phyloP scores from a whole-genome alignment of 1,139 yeast genomes.

The Zygoascus meyerae region DNA sequence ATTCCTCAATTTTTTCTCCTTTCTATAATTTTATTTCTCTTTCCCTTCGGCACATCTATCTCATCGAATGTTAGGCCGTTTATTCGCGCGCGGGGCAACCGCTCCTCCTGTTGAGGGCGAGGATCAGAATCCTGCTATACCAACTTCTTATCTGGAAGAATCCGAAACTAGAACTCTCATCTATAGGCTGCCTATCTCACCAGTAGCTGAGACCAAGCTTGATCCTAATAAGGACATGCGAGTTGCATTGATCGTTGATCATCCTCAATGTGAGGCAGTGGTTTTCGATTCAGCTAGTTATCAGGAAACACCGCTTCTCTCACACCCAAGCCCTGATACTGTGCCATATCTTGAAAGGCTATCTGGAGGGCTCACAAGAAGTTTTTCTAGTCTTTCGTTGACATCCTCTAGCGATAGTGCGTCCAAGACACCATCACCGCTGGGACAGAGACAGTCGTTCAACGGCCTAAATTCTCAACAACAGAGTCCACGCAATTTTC shows the following conservation, averaged over 20 bases:
- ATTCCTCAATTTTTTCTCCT: neutral
- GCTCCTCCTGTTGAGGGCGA: constrained; percentile 8
- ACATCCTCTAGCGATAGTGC: neutral
- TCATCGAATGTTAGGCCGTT: constrained; percentile 16
- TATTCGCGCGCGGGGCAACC: constrained; percentile 14
- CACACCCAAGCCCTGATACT: no score
- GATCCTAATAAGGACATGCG: constrained; percentile 24
- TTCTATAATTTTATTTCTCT: neutral
- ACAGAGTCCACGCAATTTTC: neutral
- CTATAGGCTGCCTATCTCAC: constrained; percentile 22
- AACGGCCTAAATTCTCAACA: neutral
- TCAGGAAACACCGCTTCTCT: neutral
- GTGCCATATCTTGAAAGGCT: constrained; percentile 1
- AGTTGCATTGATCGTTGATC: constrained; percentile 24
- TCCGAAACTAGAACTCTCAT: constrained; percentile 26
- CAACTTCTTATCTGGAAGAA: constrained; percentile 27
- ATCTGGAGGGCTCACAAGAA: constrained; percentile 6
- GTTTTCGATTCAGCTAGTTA: constrained; percentile 23
- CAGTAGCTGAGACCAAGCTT: constrained; percentile 8
- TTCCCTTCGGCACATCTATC: neutral
- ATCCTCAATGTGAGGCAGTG: constrained; percentile 19
- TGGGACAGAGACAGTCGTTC: constrained; percentile 1
- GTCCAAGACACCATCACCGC: neutral
- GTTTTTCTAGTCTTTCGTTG: constrained; percentile 7
- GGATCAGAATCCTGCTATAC: constrained; percentile 12